These are phyloP conservation scores for Cordyceps tenuipes DNA, from an alignment of 2,329 filamentous ascomycete genomes.

Conservation along the genomic window DNA sequence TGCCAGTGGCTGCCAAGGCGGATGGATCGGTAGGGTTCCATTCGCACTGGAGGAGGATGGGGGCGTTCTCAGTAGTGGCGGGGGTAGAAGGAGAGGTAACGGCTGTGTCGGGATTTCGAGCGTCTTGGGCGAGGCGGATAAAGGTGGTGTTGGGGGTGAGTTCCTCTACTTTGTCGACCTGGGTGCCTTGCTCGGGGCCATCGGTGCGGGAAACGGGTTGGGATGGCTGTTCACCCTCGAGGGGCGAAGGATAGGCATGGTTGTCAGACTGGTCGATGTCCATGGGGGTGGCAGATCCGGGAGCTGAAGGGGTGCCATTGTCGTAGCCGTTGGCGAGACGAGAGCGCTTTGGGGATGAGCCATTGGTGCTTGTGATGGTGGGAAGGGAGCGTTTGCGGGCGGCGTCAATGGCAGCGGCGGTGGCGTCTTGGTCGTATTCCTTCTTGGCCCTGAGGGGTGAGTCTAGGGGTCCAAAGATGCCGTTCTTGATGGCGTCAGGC, in stretches of 20 bases:
- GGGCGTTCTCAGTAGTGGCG: conserved; percentile 40
- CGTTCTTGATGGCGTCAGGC: conserved; percentile 38
- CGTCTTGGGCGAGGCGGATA: conserved; percentile 44
- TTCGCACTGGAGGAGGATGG: conserved; percentile 59
- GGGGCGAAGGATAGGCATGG: conserved; percentile 58
- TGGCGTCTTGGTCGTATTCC: conserved; percentile 31
- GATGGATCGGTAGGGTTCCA: conserved; percentile 59
- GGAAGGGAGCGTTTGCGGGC: conserved; percentile 44
- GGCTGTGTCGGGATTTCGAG: conserved; percentile 26
- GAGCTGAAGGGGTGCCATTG: conserved; percentile 25
- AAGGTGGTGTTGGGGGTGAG: conserved; percentile 52
- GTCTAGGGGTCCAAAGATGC: conserved; percentile 50
- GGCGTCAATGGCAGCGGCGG: conserved; percentile 31
- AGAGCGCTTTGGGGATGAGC: conserved; percentile 50
- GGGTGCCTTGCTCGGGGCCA: conserved; percentile 55
- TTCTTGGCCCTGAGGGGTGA: conserved; percentile 35
- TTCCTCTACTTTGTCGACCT: conserved; percentile 56
- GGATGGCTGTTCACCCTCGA: conserved; percentile 47
- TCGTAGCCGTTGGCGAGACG: conserved; percentile 56
- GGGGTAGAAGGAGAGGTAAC: conserved; percentile 14
- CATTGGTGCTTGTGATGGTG: conserved; percentile 46
- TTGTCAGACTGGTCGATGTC: conserved; percentile 47
- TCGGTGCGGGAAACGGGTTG: conserved; percentile 48
- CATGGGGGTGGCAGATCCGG: conserved; percentile 45
- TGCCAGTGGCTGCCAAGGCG: conserved; percentile 59